Evolutionary conservation across 2,329 filamentous ascomycete genomes (phyloP).

Genomic region (Fusarium camptoceras): DNA sequence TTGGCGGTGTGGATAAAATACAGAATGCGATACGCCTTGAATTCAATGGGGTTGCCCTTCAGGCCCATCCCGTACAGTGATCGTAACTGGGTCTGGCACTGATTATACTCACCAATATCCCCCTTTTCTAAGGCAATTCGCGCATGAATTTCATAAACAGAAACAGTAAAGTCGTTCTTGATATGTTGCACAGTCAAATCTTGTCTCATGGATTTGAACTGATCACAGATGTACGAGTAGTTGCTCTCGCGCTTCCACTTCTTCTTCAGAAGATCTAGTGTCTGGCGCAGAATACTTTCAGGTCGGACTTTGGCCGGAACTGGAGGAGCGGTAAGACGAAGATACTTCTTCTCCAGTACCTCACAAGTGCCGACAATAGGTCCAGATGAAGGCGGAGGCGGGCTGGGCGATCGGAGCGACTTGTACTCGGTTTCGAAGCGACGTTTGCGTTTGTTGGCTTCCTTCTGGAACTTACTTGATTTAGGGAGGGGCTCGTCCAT

Average conservation of each 20-base stretch:
- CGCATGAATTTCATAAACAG: constrained; percentile 96
- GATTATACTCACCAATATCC: constrained; percentile 99
- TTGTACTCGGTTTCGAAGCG: constrained; percentile 81
- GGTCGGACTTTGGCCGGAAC: constrained; percentile 91
- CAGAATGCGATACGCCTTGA: constrained; percentile 98
- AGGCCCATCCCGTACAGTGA: constrained; percentile 88
- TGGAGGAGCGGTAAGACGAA: constrained; percentile 90
- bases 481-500: constrained; percentile 62
- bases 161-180: constrained; percentile 95
- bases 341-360: constrained; percentile 90
- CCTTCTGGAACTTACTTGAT: constrained; percentile 90
- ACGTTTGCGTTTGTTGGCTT: constrained; percentile 89
- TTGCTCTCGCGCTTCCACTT: constrained; percentile 96
- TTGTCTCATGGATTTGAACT: constrained; percentile 98
- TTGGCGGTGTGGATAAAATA: constrained; percentile 99
- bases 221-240: constrained; percentile 97
- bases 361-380: constrained; percentile 90
- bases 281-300: constrained; percentile 80
- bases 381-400: constrained; percentile 67
- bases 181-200: constrained; percentile 98
- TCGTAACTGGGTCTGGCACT: constrained; percentile 98
- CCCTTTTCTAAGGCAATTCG: constrained; percentile 97
- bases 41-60: constrained; percentile 91
- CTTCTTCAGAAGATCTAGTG: constrained; percentile 87
- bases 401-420: constrained; percentile 67